Base-by-base conservation (phyloP, 2,329 filamentous ascomycete species). In the Ophiostoma montium region DNA sequence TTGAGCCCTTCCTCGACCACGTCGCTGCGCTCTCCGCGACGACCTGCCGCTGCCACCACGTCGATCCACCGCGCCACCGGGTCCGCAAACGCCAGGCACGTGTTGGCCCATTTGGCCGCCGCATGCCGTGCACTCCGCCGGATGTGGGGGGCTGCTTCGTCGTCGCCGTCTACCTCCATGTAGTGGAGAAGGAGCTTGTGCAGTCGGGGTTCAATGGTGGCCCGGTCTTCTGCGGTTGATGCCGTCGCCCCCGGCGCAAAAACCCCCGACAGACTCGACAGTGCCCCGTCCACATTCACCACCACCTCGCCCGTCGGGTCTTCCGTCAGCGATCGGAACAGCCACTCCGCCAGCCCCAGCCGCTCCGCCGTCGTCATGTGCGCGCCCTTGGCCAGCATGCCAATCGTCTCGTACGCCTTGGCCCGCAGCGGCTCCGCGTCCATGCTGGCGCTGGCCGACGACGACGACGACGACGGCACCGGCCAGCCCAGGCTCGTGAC, bases 361-460 rank as follows among this genome's bases (percentile, higher is more conserved):
- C 49, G 49, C 71, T 73, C 69, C 35, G 65, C 65, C 12, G 77
- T 58, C 4, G 79, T 67, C 56, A 78, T 74, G 3, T 72, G 65
- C 4, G 81, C 76, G 4, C 76, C 77, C 55, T 80, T 78, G 49
- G 84, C 80, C 21, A 96, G 65, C 13, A 92, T 75, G 1, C 90
- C 92, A 35, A 96, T 86, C 0, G 86, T 88, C 62, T 96, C 90
- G 62, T 95, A 96, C 1, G 84, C 88, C 59, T 84, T 81, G 6
- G 82, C 82, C 36, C 90, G 79, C 39, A 95, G 70, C 3, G 76
- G 73, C 48, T 82, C 68, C 48, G 81, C 77, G 44, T 82, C 78
- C 12, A 63, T 61, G 7, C 59, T 51, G 1, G 57, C 51, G 47
- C 71, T 62, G 55, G 23, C 23, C 23, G 23, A 4, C 23, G 23